Evolutionary conservation across 148 eudicot genomes (phyloP), one percentile per base, ranked within the genome.

Genomic region (Camellia sinensis): DNA sequence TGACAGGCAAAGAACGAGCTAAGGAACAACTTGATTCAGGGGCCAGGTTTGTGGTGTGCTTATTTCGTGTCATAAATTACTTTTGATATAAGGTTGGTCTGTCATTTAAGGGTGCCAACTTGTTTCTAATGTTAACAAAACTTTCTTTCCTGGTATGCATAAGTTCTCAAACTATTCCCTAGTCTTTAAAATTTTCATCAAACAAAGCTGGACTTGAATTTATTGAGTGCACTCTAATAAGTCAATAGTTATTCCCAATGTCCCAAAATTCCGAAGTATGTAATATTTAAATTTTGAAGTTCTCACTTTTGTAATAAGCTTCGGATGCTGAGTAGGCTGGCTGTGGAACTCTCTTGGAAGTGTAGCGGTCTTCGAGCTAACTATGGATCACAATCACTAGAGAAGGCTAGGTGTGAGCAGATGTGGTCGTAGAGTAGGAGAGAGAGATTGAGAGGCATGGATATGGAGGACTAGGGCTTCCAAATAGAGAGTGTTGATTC

Each of bases 1-100:
- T 93, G 86, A 54, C 87, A 18, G 90, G 81, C 40, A 76, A 75
- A 68, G 93, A 93, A 76, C 85, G 92, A 67, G 71, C 65, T 84
- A 89, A 69, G 79, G 97, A 93, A 84, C 84, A 78, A 79, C 77
- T 93, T 71, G 92, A 95, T 80, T 91, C 97, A 40, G 83, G 71
- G 69, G 95, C 97, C 79, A 92, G 97, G 98, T 95, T 83, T 80
- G 90, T 82, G 72, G 44, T 72, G 56, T 52, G 6, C 19, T 76
- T 22, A 18, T 45, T 76, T 76, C 6, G 15, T 77, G 21, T 62
- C 54, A 15, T 61, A 21, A 61, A 11, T 43, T 5, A 11, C 21
- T 41, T 48, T 64, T 8, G 48, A 77, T 46, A 48, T 63, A 9
- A 29, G 7, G 18, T 21, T 64, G 40, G 45, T 7, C 17, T 64